Evolutionary conservation across 352 stramenopile species (phyloP).

Genomic region (Peronospora destructor): DNA sequence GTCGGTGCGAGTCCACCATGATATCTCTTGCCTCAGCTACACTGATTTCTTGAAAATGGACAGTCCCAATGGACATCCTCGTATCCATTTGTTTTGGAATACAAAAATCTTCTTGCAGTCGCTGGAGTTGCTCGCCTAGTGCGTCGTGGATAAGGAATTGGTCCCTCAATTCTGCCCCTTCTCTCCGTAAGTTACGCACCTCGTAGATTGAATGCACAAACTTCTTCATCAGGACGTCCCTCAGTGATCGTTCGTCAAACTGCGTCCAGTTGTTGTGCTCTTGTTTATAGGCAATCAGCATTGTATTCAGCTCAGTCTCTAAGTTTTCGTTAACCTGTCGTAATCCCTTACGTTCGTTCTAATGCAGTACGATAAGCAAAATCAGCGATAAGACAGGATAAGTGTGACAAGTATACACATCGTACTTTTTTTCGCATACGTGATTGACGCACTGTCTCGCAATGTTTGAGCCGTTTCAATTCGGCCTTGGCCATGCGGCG

Average conservation of each 20-base stretch:
- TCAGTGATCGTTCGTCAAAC: constrained; percentile 43
- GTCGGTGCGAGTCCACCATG: constrained; percentile 64
- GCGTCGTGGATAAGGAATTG: constrained; percentile 53
- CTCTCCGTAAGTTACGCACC: constrained; percentile 40
- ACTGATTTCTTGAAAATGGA: constrained; percentile 53
- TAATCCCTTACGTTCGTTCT: constrained; percentile 47
- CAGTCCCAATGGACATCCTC: constrained; percentile 42
- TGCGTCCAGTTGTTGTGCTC: constrained; percentile 44
- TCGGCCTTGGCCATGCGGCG: constrained; percentile 59
- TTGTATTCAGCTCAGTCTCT: constrained; percentile 36
- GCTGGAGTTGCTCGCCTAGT: constrained; percentile 63
- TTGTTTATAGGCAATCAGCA: constrained; percentile 31
- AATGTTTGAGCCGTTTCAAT: constrained; percentile 70
- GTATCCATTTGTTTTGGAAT: constrained; percentile 36
- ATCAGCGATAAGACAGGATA: too few species aligned
- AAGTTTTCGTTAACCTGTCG: constrained; percentile 52
- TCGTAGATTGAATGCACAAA: constrained; percentile 76
- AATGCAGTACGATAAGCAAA: too few species aligned
- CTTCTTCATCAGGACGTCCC: constrained; percentile 51
- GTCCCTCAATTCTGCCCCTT: constrained; percentile 43
- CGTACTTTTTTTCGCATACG: constrained; percentile 61
- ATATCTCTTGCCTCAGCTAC: constrained; percentile 45
- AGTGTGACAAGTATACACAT: too few species aligned
- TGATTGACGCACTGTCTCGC: constrained; percentile 70
- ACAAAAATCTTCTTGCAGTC: constrained; percentile 53